A percentile compares a stretch with the other conserved stretches of the same genome.
phyloP scores from a whole-genome alignment of 1,139 yeast genomes.

The Wickerhamiella infanticola region DNA sequence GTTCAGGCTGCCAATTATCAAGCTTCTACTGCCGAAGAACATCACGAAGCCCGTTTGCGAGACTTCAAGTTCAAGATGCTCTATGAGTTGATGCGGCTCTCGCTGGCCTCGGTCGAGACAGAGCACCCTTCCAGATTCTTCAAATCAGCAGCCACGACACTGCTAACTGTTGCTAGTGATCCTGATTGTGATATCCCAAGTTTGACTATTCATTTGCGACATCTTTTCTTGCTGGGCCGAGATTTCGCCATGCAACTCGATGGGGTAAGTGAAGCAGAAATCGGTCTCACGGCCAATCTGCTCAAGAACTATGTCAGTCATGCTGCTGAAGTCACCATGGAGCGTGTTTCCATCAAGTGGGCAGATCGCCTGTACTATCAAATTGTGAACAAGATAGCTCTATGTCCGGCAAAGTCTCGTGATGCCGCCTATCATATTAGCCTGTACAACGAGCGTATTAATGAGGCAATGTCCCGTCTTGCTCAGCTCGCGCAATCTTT shows the following conservation, averaged over 20 bases:
- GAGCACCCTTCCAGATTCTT: constrained; percentile 64
- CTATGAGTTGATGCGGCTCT: constrained; percentile 42
- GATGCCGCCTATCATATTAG: constrained; percentile 14
- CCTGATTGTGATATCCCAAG: constrained; percentile 22
- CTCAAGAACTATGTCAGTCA: constrained; percentile 33
- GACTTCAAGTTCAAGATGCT: constrained; percentile 45
- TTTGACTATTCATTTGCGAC: constrained; percentile 35
- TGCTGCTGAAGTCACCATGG: constrained; percentile 30
- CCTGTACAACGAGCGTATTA: constrained; percentile 16
- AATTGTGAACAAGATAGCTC: constrained; percentile 17
- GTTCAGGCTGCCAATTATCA: neutral
- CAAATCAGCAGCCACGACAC: constrained; percentile 44
- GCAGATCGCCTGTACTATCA: constrained; percentile 21
- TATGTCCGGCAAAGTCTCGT: constrained; percentile 13
- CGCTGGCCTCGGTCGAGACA: constrained; percentile 41
- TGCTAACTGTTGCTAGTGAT: constrained; percentile 32
- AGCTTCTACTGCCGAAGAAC: neutral
- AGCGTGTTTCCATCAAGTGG: constrained; percentile 21
- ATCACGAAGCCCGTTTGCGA: neutral
- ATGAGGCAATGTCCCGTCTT: constrained; percentile 32
- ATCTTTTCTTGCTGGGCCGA: constrained; percentile 50
- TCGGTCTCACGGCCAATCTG: constrained; percentile 26
- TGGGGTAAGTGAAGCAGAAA: constrained; percentile 22
- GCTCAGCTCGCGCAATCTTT: constrained; percentile 40
- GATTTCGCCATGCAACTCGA: constrained; percentile 40